Evolutionary conservation across 345 rosid species (phyloP).

Genomic region (Corymbia maculata): DNA sequence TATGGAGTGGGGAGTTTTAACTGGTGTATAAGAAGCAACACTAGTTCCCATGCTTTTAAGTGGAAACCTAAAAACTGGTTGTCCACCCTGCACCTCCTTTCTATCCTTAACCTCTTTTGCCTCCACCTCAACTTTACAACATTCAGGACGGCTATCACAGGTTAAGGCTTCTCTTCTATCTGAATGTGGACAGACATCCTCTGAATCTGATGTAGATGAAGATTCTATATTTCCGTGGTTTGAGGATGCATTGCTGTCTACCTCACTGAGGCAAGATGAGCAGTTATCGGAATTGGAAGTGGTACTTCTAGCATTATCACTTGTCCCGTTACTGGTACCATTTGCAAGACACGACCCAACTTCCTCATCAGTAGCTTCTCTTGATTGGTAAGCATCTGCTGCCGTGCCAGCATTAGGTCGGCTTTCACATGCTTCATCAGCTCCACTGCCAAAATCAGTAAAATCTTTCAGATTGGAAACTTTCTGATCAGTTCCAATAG

Average conservation of each 20-base stretch:
- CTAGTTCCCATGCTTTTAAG: conserved; percentile 17
- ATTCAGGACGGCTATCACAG: conserved; percentile 28
- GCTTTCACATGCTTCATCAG: conserved; percentile 24
- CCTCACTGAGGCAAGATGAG: conserved; percentile 85
- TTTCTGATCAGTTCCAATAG: conserved; percentile 19
- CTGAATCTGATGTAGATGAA: conserved; percentile 81
- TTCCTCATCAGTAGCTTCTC: conserved; percentile 26
- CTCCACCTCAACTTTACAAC: conserved; percentile 22
- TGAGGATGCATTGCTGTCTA: conserved; percentile 68
- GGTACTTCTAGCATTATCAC: conserved; percentile 10
- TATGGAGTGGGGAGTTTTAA: conserved; percentile 23
- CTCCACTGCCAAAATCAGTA: conserved; percentile 4
- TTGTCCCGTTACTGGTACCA: conserved; percentile 4
- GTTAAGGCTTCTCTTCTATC: conserved; percentile 40
- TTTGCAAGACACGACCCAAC: conserved; percentile 13
- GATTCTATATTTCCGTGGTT: conserved; percentile 59
- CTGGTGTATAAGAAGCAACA: conserved; percentile 16
- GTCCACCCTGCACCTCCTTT: conserved; percentile 19
- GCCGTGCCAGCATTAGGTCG: conserved; percentile 15
- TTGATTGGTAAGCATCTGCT: conserved; percentile 13
- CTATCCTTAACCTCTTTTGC: conserved; percentile 15
- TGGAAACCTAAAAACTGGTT: conserved; percentile 12
- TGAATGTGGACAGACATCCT: conserved; percentile 59
- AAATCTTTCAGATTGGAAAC: conserved; percentile 8
- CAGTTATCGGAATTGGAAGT: conserved; percentile 76